phyloP scores from a whole-genome alignment of 208 protist genomes.

The Leishmania mexicana region DNA sequence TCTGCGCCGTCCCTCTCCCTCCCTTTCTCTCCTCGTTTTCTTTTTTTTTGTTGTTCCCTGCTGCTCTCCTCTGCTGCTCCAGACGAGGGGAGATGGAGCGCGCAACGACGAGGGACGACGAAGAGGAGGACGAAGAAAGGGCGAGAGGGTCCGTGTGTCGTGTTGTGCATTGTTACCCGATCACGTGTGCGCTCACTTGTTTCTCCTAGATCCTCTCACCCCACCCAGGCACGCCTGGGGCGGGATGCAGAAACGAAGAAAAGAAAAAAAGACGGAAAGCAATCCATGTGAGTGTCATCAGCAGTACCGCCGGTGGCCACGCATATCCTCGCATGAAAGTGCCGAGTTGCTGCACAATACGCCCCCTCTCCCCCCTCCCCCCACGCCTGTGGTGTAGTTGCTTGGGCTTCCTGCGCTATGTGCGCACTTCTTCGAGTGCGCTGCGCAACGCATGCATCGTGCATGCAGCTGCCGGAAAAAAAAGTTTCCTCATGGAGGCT shows the following conservation, averaged over 20 bases:
- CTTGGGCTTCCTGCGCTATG: neutral
- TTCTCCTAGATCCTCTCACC: neutral
- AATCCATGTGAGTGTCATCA: neutral
- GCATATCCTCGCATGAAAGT: neutral
- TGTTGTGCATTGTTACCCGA: neutral
- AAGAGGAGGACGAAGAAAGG: neutral
- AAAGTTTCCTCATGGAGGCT: neutral
- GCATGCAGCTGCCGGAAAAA: neutral
- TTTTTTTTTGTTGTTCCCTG: neutral
- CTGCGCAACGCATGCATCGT: neutral
- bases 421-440: neutral
- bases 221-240: neutral
- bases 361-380: neutral
- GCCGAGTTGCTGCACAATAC: neutral
- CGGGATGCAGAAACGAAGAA: neutral
- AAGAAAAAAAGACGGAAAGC: neutral
- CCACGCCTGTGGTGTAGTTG: neutral
- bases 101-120: neutral
- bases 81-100: too few relatives aligned
- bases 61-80: neutral
- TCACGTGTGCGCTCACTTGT: neutral
- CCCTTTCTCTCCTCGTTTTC: neutral
- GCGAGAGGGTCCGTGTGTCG: neutral
- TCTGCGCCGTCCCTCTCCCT: neutral
- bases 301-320: neutral